phyloP scores from a whole-genome alignment of 805 yeast species.

The Isabelozyma pseudorhagii region DNA sequence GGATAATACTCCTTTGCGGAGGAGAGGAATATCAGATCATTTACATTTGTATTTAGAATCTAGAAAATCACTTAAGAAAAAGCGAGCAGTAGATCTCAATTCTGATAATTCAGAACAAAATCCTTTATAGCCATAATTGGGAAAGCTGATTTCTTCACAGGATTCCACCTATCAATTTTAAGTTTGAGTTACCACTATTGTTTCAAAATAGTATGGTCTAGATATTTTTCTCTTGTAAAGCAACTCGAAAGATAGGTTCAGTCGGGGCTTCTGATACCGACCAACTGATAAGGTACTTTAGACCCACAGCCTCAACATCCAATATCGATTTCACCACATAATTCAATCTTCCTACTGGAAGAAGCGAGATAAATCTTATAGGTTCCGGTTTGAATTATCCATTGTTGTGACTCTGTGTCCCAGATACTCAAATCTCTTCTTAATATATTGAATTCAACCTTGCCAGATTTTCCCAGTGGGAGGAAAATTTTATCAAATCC shows the following conservation, averaged over 20 bases:
- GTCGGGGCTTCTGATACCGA: no score
- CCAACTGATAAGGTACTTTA: no score
- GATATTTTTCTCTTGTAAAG: no score
- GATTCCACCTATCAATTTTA: no score
- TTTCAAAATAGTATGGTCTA: no score
- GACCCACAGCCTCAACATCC: constrained; percentile 15
- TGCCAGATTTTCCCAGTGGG: constrained; percentile 35
- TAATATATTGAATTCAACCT: constrained; percentile 41
- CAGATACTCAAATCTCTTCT: constrained; percentile 56
- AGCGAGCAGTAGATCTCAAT: no score
- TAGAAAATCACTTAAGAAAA: not conserved
- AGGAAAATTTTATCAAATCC: constrained; percentile 56
- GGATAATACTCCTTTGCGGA: no score
- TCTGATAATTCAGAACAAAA: not conserved
- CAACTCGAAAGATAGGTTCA: no score
- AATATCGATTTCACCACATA: constrained; percentile 44
- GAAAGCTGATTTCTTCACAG: no score
- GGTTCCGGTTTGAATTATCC: constrained; percentile 56
- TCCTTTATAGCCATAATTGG: not conserved
- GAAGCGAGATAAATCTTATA: constrained; percentile 52
- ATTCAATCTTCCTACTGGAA: constrained; percentile 44
- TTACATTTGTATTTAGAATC: not conserved
- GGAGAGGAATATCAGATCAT: no score
- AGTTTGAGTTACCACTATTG: no score
- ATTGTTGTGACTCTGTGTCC: constrained; percentile 54